Conservation (phyloP, 2,329 filamentous ascomycete genomes). For the Parastagonospora avenae region DNA sequence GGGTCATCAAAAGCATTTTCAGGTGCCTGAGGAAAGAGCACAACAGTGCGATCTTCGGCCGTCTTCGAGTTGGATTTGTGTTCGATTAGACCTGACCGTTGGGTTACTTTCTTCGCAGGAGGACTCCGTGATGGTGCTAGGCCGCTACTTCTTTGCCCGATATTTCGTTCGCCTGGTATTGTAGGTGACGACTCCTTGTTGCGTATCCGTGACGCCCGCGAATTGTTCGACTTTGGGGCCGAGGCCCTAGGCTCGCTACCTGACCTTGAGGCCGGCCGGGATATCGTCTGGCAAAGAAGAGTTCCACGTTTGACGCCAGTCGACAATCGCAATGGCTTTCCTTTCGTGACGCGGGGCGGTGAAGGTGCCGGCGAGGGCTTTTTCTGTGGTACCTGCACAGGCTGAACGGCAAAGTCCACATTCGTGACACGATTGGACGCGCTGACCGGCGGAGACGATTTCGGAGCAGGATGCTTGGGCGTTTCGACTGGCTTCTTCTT, state of each 20-base stretch:
- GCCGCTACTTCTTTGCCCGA: not conserved
- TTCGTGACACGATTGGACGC: conserved; percentile 44
- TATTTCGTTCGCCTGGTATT: not conserved
- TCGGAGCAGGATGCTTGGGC: conserved; percentile 27
- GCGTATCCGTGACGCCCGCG: not conserved
- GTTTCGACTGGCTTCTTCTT: conserved; percentile 27
- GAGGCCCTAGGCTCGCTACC: conserved; percentile 5
- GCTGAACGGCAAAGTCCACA: conserved; percentile 34
- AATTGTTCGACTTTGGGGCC: not conserved
- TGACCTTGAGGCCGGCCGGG: conserved; percentile 11
- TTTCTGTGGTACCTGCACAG: conserved; percentile 8
- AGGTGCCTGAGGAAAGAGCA: conserved; percentile 10
- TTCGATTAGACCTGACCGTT: not conserved
- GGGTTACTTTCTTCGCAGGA: not conserved
- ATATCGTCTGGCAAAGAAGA: conserved; percentile 50
- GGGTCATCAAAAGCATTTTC: conserved; percentile 29
- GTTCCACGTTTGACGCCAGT: conserved; percentile 48
- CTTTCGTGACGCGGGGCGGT: conserved; percentile 28
- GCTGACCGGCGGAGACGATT: conserved; percentile 46
- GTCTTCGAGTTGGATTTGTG: not conserved
- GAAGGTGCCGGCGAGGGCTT: conserved; percentile 13
- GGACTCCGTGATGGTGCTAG: not conserved
- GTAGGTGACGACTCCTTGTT: conserved; percentile 7
- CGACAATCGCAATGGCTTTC: conserved; percentile 47
- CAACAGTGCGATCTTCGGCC: not conserved